These are phyloP conservation scores for Aspergillus intermedius DNA, from an alignment of 2,329 filamentous ascomycete genomes.

Conservation along the genomic window DNA sequence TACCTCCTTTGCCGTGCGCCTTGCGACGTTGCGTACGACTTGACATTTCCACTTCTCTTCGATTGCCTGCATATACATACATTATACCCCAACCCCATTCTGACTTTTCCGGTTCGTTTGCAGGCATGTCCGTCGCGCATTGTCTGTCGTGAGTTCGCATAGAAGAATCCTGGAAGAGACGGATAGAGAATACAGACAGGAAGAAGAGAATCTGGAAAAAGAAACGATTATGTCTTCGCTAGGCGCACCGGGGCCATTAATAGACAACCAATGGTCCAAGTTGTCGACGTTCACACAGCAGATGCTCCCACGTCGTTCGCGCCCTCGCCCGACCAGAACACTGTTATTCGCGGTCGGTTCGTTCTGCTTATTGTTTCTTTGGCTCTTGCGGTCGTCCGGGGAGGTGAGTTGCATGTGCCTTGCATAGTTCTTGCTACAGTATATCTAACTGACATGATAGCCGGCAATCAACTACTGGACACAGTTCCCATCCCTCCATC, in stretches of 20 bases:
- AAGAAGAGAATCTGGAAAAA: no score
- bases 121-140: not conserved
- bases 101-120: not conserved
- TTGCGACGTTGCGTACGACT: not conserved
- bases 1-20: not conserved
- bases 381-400: slow-evolving; percentile 14
- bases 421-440: slow-evolving; percentile 3
- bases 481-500: slow-evolving; percentile 28
- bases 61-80: no score
- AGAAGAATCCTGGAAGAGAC: no score
- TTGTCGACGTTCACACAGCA: slow-evolving; percentile 18
- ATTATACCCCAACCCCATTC: not conserved
- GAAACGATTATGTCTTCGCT: slow-evolving; percentile 18
- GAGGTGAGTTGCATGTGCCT: slow-evolving; percentile 10
- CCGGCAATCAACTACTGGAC: slow-evolving; percentile 26
- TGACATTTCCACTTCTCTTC: not conserved
- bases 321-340: slow-evolving; percentile 19
- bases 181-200: no score
- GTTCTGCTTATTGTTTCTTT: slow-evolving; percentile 19
- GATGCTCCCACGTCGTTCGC: slow-evolving; percentile 19
- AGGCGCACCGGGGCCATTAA: slow-evolving; percentile 17
- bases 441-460: slow-evolving; percentile 2
- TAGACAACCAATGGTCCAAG: slow-evolving; percentile 16
- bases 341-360: slow-evolving; percentile 14
- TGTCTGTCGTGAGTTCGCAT: no score